phyloP scores from a whole-genome alignment of 352 stramenopile species.

The Phytopythium cucurbitacearum region DNA sequence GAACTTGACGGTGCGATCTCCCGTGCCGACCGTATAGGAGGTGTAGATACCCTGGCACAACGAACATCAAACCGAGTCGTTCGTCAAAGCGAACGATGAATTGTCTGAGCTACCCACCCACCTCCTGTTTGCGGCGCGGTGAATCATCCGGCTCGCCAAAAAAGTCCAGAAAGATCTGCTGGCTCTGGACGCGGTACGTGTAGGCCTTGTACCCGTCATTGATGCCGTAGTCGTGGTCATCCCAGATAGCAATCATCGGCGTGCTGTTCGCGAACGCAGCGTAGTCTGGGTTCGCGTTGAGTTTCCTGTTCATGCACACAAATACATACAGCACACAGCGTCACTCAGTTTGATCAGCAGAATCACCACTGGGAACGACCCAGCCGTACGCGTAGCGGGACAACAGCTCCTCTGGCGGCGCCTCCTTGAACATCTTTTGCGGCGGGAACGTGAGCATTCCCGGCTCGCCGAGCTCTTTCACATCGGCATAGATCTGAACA shows the following conservation, averaged over 20 bases:
- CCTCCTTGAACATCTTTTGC: constrained; percentile 59
- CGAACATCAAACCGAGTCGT: too few species aligned
- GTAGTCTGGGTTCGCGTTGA: constrained; percentile 66
- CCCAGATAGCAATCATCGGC: constrained; percentile 84
- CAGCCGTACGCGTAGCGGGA: constrained; percentile 52
- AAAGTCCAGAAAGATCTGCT: constrained; percentile 85
- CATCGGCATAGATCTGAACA: constrained; percentile 72
- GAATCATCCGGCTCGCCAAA: constrained; percentile 73
- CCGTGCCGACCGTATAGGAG: constrained; percentile 65
- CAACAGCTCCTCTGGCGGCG: constrained; percentile 41
- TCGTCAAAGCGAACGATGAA: too few species aligned
- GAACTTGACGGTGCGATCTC: constrained; percentile 78
- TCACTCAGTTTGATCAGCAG: background rate
- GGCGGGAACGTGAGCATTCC: constrained; percentile 30
- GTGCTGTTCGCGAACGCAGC: constrained; percentile 47
- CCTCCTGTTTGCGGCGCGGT: constrained; percentile 68
- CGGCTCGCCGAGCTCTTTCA: constrained; percentile 45
- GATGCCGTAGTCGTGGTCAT: constrained; percentile 91
- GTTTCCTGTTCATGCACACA: constrained; percentile 36
- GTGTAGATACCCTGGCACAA: constrained; percentile 74
- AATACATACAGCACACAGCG: constrained; percentile 1
- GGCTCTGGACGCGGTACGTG: constrained; percentile 65
- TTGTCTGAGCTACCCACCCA: constrained; percentile 4
- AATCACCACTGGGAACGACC: background rate
- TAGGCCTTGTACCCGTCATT: constrained; percentile 85